Conservation (phyloP, 768 basidiomycete genomes). For the Wakefieldia striispora region DNA sequence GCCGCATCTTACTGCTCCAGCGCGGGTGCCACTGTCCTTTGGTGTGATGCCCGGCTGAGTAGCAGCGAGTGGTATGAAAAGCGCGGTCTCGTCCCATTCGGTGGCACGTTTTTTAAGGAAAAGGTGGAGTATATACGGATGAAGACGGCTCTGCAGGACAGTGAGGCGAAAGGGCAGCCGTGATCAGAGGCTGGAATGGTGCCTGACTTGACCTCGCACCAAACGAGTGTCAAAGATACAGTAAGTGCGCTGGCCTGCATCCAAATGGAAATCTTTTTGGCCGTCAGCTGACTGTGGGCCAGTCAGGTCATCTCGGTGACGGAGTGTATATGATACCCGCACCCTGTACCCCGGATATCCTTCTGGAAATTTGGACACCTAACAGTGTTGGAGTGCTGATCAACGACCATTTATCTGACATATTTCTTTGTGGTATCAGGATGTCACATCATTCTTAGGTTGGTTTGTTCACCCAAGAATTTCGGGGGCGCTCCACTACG, state of each 20-base stretch:
- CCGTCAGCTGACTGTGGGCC: slow-evolving; percentile 6
- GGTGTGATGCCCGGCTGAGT: slow-evolving; percentile 57
- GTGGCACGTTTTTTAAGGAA: slow-evolving; percentile 51
- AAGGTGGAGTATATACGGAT: slow-evolving; percentile 56
- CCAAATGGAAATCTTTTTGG: not conserved
- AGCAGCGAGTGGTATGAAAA: slow-evolving; percentile 50
- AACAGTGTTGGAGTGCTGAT: slow-evolving; percentile 2
- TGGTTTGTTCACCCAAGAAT: not conserved
- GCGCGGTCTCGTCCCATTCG: slow-evolving; percentile 50
- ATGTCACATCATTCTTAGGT: not conserved
- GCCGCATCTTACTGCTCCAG: slow-evolving; percentile 41
- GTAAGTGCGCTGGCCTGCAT: slow-evolving; percentile 4
- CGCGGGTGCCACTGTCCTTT: slow-evolving; percentile 41
- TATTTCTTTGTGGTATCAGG: slow-evolving; percentile 5
- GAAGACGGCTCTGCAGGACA: slow-evolving; percentile 35
- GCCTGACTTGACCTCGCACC: not conserved
- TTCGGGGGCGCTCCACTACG: slow-evolving; percentile 2
- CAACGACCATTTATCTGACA: not conserved
- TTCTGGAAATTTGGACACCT: slow-evolving; percentile 2
- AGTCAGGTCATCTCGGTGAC: slow-evolving; percentile 8
- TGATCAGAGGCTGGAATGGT: not conserved
- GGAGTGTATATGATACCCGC: slow-evolving; percentile 3
- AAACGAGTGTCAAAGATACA: not conserved
- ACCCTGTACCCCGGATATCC: slow-evolving; percentile 17
- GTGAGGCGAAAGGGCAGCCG: not conserved